These are phyloP conservation scores for Rhodotorula sp. DNA, from an alignment of 1,284 basidiomycete genomes.

Conservation along the genomic window DNA sequence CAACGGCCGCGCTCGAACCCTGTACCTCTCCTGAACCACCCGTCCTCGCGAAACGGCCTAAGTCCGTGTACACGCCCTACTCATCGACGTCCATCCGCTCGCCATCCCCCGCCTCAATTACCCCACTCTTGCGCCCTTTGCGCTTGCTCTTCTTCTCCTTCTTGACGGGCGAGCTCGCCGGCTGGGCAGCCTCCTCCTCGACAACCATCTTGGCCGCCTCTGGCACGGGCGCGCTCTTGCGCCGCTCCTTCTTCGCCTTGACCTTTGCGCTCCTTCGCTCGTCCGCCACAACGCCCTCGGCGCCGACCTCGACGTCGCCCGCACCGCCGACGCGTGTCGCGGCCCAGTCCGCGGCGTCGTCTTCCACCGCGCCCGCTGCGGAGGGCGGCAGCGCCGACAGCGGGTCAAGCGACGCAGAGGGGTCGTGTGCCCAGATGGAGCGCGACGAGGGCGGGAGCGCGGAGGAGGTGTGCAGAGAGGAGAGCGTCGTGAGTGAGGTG, in stretches of 20 bases:
- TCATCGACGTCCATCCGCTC: constrained; percentile 9
- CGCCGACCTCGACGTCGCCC: constrained; percentile 40
- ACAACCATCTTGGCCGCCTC: constrained; percentile 24
- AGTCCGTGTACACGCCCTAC: not conserved
- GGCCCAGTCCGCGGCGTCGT: constrained; percentile 36
- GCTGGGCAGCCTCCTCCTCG: not conserved
- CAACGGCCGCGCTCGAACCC: not conserved
- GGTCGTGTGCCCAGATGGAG: constrained; percentile 41
- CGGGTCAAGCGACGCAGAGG: constrained; percentile 34
- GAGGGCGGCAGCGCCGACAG: constrained; percentile 23
- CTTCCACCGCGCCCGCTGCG: not conserved
- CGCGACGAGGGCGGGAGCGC: constrained; percentile 9
- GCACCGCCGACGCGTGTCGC: constrained; percentile 32
- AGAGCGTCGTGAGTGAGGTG: constrained; percentile 40
- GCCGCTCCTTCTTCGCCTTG: constrained; percentile 21
- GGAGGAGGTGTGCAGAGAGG: constrained; percentile 39
- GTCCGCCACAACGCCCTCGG: constrained; percentile 39
- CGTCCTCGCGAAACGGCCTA: not conserved
- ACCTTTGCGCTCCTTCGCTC: constrained; percentile 14
- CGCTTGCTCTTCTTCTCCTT: constrained; percentile 14
- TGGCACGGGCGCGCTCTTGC: constrained; percentile 1
- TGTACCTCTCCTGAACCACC: not conserved
- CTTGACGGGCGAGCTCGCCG: constrained; percentile 5
- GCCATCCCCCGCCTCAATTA: constrained; percentile 1
- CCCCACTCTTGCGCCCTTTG: constrained; percentile 12